Conservation (phyloP, 148 eudicot species). For the Silene conica region DNA sequence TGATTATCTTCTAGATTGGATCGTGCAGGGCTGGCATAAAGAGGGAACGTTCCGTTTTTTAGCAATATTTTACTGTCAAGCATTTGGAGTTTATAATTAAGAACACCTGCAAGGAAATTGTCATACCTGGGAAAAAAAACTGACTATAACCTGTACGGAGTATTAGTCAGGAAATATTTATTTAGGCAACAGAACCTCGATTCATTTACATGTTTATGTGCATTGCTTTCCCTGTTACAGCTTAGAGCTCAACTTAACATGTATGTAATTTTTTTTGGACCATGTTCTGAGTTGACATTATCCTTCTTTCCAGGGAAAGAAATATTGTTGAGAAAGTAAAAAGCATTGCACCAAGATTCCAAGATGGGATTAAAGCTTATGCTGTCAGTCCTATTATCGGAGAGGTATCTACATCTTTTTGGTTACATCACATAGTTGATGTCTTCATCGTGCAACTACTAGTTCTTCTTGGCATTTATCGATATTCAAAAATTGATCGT, state of each 20-base stretch:
- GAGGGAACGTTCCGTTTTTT: no score
- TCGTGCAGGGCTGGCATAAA: no score
- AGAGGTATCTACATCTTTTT: constrained; percentile 50
- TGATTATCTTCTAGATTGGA: not conserved
- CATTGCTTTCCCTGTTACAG: no score
- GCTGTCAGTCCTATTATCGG: constrained; percentile 91
- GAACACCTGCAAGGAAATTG: no score
- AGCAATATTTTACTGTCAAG: not conserved
- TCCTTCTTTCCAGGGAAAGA: constrained; percentile 61
- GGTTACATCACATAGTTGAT: not conserved
- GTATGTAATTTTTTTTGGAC: not conserved
- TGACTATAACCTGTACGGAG: no score
- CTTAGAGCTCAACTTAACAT: not conserved
- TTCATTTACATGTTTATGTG: no score
- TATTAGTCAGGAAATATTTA: no score
- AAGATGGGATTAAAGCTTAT: constrained; percentile 72
- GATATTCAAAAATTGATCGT: constrained; percentile 5
- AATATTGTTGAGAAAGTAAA: constrained; percentile 71
- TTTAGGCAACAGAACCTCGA: no score
- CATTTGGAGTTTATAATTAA: not conserved
- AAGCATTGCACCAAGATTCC: constrained; percentile 72
- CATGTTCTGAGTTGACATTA: not conserved
- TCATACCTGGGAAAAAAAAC: no score
- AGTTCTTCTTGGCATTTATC: not conserved
- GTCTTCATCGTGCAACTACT: not conserved